A percentile compares a stretch with the other conserved stretches of the same genome.
These are phyloP conservation scores for Senna siamea DNA, from an alignment of 306 rosid genomes.

Conservation along the genomic window DNA sequence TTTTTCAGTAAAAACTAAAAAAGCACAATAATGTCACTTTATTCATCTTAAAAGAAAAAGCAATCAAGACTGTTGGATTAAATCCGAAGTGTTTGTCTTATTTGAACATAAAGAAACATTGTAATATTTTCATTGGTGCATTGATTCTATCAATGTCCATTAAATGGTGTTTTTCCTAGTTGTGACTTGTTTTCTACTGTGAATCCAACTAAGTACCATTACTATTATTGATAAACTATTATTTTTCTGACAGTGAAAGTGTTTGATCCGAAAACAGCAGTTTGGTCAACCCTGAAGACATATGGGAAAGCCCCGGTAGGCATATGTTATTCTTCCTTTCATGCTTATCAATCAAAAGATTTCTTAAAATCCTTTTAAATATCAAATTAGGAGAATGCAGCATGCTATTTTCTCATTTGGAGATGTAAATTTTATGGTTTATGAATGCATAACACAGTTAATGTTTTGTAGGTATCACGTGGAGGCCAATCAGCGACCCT, in stretches of 20 bases:
- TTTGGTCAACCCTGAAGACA: constrained; percentile 82
- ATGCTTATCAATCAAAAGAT: constrained; percentile 1
- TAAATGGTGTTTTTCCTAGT: background rate
- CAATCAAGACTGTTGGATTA: constrained; percentile 15
- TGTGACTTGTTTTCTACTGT: constrained; percentile 7
- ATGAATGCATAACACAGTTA: constrained; percentile 1
- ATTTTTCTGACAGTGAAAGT: constrained; percentile 60
- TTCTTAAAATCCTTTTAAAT: too few relatives aligned
- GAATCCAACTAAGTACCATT: constrained; percentile 7
- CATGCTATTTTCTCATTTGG: constrained; percentile 20
- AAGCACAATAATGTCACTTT: constrained; percentile 4
- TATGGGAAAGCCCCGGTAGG: constrained; percentile 91
- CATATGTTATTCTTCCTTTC: constrained; percentile 28
- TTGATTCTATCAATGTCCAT: constrained; percentile 23
- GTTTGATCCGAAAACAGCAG: constrained; percentile 62
- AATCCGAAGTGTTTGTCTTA: background rate
- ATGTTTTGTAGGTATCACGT: constrained; percentile 66
- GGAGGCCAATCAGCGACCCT: constrained; percentile 91
- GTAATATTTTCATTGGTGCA: constrained; percentile 27
- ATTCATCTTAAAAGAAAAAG: background rate
- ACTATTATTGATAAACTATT: background rate
- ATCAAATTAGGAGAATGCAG: background rate
- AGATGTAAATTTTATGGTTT: constrained; percentile 5
- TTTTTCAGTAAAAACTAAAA: constrained; percentile 1
- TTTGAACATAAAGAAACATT: constrained; percentile 13